Percentiles rank a stretch among this genome's conserved stretches.
These are phyloP conservation scores for Hyaloscypha variabilis DNA, from an alignment of 495 filamentous ascomycete genomes.

Conservation along the genomic window DNA sequence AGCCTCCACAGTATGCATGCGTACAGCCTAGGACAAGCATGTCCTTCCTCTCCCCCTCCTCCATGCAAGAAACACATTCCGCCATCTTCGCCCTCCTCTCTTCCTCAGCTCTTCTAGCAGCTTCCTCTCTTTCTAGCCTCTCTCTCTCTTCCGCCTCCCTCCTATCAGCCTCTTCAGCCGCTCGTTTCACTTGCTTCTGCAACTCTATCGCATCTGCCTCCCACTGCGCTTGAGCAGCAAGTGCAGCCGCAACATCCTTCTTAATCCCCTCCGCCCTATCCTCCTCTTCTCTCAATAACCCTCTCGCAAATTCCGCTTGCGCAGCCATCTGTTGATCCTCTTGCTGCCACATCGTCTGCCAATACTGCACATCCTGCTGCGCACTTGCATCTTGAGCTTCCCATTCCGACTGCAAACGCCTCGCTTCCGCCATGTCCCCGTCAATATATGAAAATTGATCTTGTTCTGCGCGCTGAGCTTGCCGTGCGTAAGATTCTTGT, in stretches of 20 bases:
- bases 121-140: constrained; percentile 4
- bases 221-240: constrained; percentile 2
- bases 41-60: not conserved
- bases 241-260: constrained; percentile 9
- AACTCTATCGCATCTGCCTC: not conserved
- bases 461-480: not conserved
- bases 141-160: constrained; percentile 8
- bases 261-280: constrained; percentile 5
- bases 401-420: constrained; percentile 6
- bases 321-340: constrained; percentile 4
- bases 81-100: constrained; percentile 9
- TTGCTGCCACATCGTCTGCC: not conserved
- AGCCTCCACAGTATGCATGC: constrained; percentile 10
- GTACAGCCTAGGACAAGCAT: constrained; percentile 6
- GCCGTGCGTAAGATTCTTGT: not conserved
- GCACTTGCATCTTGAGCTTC: constrained; percentile 7
- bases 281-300: not conserved
- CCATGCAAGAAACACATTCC: constrained; percentile 15
- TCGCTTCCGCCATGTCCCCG: not conserved
- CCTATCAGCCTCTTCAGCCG: not conserved
- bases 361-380: not conserved
- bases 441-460: not conserved
- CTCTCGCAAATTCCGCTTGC: constrained; percentile 2
- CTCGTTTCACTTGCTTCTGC: not conserved
- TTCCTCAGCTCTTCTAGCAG: not conserved